phyloP scores from a whole-genome alignment of 805 yeast species.

The Barnettozyma populi region DNA sequence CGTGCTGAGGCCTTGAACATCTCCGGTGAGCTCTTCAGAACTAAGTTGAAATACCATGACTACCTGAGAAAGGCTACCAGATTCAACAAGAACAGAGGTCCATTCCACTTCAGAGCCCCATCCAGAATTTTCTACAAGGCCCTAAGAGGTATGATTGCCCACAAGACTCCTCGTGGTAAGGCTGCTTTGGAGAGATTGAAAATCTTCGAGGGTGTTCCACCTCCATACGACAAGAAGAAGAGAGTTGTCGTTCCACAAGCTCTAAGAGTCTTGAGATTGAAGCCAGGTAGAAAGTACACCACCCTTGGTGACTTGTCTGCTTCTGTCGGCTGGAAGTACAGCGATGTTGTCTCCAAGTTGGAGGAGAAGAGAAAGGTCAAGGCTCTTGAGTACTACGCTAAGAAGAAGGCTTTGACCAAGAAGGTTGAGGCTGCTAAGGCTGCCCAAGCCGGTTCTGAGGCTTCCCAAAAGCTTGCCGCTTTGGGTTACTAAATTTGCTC shows the following conservation, averaged over 20 bases:
- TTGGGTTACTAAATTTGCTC: conserved; percentile 78
- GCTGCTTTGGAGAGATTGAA: conserved; percentile 99
- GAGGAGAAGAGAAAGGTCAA: conserved; percentile 99
- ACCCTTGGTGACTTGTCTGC: conserved; percentile 94
- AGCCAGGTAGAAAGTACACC: conserved; percentile 99
- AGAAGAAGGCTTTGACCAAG: conserved; percentile 94
- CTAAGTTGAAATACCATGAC: conserved; percentile 99
- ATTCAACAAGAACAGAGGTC: conserved; percentile 98
- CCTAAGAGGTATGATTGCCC: conserved; percentile 98
- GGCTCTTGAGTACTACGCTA: conserved; percentile 98
- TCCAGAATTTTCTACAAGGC: conserved; percentile 99
- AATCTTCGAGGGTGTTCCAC: conserved; percentile 99
- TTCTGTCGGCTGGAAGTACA: conserved; percentile 99
- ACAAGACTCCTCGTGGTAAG: conserved; percentile 99
- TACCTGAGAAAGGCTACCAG: conserved; percentile 99
- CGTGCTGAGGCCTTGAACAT: conserved; percentile 98
- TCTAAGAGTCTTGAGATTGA: conserved; percentile 96
- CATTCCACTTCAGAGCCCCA: conserved; percentile 99
- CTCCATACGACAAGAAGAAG: conserved; percentile 99
- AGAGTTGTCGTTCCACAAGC: conserved; percentile 99
- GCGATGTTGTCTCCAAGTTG: conserved; percentile 92
- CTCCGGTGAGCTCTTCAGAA: conserved; percentile 99
- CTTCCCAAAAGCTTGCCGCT: conserved; percentile 88
- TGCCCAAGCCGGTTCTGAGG: conserved; percentile 85
- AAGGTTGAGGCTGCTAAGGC: conserved; percentile 84